phyloP scores from a whole-genome alignment of 345 rosid species.

The Lumnitzera racemosa region DNA sequence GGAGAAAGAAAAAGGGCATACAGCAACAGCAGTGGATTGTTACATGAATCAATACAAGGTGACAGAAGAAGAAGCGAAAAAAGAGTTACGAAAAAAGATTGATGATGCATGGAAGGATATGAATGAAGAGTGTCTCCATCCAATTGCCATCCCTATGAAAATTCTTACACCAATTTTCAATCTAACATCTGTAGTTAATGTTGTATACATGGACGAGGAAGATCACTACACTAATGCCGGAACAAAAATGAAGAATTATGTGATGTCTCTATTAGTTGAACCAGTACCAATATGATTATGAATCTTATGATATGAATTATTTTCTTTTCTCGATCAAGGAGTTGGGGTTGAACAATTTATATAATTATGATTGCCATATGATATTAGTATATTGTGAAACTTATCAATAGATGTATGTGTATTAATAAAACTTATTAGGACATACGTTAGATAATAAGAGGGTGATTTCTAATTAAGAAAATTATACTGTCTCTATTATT shows the following conservation, averaged over 20 bases:
- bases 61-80: slow-evolving; percentile 7
- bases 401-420: too few species aligned
- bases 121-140: slow-evolving; percentile 13
- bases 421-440: too few species aligned
- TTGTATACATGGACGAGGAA: slow-evolving; percentile 11
- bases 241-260: not conserved
- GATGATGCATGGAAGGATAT: slow-evolving; percentile 18
- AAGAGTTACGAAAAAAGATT: slow-evolving; percentile 3
- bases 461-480: too few species aligned
- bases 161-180: slow-evolving; percentile 17
- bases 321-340: too few species aligned
- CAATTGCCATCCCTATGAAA: slow-evolving; percentile 4
- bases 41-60: slow-evolving; percentile 6
- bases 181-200: slow-evolving; percentile 9
- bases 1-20: slow-evolving; percentile 16
- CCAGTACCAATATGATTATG: slow-evolving; percentile 2
- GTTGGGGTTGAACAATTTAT: too few species aligned
- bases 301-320: too few species aligned
- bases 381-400: too few species aligned
- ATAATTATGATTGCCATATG: too few species aligned
- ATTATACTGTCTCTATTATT: too few species aligned
- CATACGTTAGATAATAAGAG: too few species aligned
- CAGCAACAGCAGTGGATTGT: slow-evolving; percentile 16
- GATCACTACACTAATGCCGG: slow-evolving; percentile 13
- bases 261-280: slow-evolving; percentile 9